Evolutionary conservation across 139 green algal species (phyloP).

Genomic region (Volvox africanus): DNA sequence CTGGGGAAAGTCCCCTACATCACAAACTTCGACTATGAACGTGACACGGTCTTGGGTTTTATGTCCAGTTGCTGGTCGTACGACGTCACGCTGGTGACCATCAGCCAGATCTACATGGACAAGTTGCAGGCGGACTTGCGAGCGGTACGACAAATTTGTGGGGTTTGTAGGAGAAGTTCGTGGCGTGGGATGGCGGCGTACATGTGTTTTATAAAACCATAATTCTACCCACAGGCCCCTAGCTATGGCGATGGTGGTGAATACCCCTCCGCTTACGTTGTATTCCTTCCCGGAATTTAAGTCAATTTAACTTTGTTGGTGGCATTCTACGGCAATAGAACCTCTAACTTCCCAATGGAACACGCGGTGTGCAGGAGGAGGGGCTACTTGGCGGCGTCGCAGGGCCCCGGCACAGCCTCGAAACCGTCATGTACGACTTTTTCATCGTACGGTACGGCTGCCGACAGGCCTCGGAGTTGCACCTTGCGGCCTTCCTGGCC

Average conservation of each 20-base stretch:
- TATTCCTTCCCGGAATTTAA: too few species aligned
- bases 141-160: not conserved
- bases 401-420: constrained; percentile 36
- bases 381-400: constrained; percentile 49
- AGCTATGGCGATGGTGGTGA: too few species aligned
- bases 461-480: constrained; percentile 51
- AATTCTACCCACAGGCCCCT: too few species aligned
- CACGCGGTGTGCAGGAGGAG: constrained; percentile 51
- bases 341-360: too few species aligned
- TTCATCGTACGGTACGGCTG: constrained; percentile 50
- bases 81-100: constrained; percentile 48
- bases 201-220: too few species aligned
- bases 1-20: not conserved
- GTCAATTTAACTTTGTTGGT: too few species aligned
- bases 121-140: constrained; percentile 49
- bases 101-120: constrained; percentile 53
- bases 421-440: constrained; percentile 54
- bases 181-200: too few species aligned
- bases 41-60: constrained; percentile 46
- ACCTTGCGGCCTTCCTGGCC: constrained; percentile 56
- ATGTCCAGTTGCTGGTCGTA: constrained; percentile 23
- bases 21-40: constrained; percentile 38
- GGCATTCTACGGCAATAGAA: too few species aligned
- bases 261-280: too few species aligned
- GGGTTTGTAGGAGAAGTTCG: too few species aligned